Evolutionary conservation across 2,329 filamentous ascomycete species (phyloP).

Genomic region (Anthostomella pinea): DNA sequence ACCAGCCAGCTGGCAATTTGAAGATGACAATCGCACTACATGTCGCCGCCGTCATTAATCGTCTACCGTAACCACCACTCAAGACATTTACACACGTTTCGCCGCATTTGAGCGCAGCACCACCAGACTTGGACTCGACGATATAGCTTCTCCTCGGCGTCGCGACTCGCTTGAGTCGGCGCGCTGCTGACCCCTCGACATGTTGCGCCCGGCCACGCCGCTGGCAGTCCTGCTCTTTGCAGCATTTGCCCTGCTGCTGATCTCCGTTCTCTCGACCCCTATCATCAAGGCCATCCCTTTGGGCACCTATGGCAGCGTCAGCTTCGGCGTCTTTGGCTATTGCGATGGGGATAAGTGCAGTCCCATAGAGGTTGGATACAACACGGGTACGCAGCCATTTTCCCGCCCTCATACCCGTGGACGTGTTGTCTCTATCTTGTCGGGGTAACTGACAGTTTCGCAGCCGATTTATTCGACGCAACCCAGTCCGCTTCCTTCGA

Average conservation of each 20-base stretch:
- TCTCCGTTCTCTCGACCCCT: slow-evolving; percentile 88
- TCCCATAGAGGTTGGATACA: slow-evolving; percentile 78
- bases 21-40: slow-evolving; percentile 19
- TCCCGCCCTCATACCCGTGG: slow-evolving; percentile 18
- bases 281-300: slow-evolving; percentile 83
- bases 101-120: slow-evolving; percentile 8
- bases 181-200: slow-evolving; percentile 45
- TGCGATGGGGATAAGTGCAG: slow-evolving; percentile 69
- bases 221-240: slow-evolving; percentile 79
- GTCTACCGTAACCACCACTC: slow-evolving; percentile 9
- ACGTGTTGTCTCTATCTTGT: slow-evolving; percentile 2
- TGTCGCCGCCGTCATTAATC: slow-evolving; percentile 21
- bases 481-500: slow-evolving; percentile 47
- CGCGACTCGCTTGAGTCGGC: slow-evolving; percentile 31
- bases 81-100: slow-evolving; percentile 11
- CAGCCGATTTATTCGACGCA: slow-evolving; percentile 17
- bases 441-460: slow-evolving; percentile 12
- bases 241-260: slow-evolving; percentile 80
- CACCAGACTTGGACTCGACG: slow-evolving; percentile 8
- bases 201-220: slow-evolving; percentile 91
- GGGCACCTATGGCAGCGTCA: slow-evolving; percentile 70
- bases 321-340: slow-evolving; percentile 91
- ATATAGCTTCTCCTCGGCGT: slow-evolving; percentile 21
- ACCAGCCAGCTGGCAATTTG: slow-evolving; percentile 6
- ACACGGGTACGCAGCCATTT: slow-evolving; percentile 76